These are phyloP conservation scores for Rosa hybrid DNA, from an alignment of 331 rosid genomes.

Conservation along the genomic window DNA sequence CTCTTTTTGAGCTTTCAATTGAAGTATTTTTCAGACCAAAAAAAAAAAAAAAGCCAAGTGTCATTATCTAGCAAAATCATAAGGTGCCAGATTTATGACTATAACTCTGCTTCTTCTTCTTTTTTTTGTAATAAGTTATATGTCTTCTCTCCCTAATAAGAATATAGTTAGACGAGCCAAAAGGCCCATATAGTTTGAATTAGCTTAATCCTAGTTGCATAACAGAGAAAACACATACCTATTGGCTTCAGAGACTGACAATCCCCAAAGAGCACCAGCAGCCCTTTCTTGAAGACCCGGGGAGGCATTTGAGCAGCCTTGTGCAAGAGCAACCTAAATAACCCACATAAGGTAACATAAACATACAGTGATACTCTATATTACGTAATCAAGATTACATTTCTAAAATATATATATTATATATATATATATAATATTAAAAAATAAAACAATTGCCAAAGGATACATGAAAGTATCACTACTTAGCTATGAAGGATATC, in stretches of 20 bases:
- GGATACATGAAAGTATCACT: not conserved
- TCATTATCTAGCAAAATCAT: not conserved
- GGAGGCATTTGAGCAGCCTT: slow-evolving; percentile 95
- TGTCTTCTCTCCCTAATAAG: not conserved
- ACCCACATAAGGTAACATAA: slow-evolving; percentile 34
- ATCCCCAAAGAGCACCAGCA: slow-evolving; percentile 99
- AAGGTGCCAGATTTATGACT: not conserved
- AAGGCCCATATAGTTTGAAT: not conserved
- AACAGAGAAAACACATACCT: slow-evolving; percentile 53
- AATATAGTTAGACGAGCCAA: slow-evolving; percentile 6
- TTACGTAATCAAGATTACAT: not conserved
- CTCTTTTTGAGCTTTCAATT: no score
- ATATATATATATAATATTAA: no score
- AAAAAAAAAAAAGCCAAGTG: no score
- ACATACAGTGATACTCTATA: slow-evolving; percentile 17
- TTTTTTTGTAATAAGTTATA: not conserved
- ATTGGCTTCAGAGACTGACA: slow-evolving; percentile 97
- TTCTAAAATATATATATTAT: not conserved
- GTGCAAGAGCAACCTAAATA: slow-evolving; percentile 93
- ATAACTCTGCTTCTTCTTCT: not conserved
- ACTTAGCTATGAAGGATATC: not conserved
- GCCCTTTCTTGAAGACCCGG: slow-evolving; percentile 99
- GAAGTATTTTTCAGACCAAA: no score
- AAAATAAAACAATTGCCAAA: not conserved
- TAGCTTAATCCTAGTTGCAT: not conserved